phyloP scores from a whole-genome alignment of 768 basidiomycete genomes.

The Amanita rubescens region DNA sequence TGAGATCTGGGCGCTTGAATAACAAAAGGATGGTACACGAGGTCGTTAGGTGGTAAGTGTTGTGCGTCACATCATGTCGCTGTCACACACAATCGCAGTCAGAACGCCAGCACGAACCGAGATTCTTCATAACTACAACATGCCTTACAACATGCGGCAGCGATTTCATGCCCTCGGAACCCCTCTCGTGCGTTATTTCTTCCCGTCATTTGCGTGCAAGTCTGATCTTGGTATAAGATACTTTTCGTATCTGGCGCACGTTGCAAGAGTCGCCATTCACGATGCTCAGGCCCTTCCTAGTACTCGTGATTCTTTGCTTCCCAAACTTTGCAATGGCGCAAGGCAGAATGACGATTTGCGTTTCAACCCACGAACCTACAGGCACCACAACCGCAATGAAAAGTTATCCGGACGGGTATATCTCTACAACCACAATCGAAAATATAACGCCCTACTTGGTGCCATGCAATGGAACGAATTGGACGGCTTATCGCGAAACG shows the following conservation, averaged over 20 bases:
- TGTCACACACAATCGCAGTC: too few relatives aligned
- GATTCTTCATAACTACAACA: too few relatives aligned
- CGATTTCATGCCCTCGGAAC: too few relatives aligned
- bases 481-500: constrained; percentile 15
- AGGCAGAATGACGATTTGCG: background rate
- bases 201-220: too few relatives aligned
- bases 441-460: constrained; percentile 15
- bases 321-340: background rate
- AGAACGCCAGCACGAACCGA: too few relatives aligned
- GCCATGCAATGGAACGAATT: constrained; percentile 17
- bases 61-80: too few relatives aligned
- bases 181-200: too few relatives aligned
- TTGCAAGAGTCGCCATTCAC: background rate
- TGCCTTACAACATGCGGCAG: too few relatives aligned
- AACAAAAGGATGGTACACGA: too few relatives aligned
- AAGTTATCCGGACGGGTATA: background rate
- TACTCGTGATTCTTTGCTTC: background rate
- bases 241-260: background rate
- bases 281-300: background rate
- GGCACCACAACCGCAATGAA: background rate
- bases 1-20: too few relatives aligned
- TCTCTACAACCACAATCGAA: background rate
- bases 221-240: background rate
- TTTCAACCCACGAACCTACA: background rate
- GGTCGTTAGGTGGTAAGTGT: too few relatives aligned